These are phyloP conservation scores for Pisolithus marmoratus DNA, from an alignment of 768 basidiomycete genomes.

Conservation along the genomic window DNA sequence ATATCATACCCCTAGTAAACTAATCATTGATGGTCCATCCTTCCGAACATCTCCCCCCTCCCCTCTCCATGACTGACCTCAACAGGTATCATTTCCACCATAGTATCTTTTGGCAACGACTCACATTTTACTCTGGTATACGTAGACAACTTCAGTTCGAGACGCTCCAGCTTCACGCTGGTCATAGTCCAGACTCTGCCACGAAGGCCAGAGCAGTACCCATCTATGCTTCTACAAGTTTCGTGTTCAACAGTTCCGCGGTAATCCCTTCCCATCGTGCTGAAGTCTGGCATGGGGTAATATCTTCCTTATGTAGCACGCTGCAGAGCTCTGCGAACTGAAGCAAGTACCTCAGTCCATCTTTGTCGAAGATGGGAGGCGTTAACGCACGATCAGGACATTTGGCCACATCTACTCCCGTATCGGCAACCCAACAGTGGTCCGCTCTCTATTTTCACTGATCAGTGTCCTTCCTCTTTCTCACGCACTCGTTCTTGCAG, in stretches of 20 bases:
- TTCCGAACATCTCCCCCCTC: too few relatives aligned
- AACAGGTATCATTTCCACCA: slow-evolving; percentile 10
- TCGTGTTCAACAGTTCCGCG: slow-evolving; percentile 50
- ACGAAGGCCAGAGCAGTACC: slow-evolving; percentile 60
- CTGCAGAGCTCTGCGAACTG: slow-evolving; percentile 48
- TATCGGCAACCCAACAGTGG: slow-evolving; percentile 52
- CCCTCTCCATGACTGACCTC: slow-evolving; percentile 15
- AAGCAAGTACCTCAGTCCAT: slow-evolving; percentile 16
- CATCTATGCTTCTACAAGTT: slow-evolving; percentile 54
- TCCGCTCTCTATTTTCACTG: slow-evolving; percentile 25
- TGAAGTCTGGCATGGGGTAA: slow-evolving; percentile 1
- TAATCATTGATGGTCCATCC: too few relatives aligned
- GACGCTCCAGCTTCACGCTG: slow-evolving; percentile 62
- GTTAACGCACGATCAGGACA: slow-evolving; percentile 19
- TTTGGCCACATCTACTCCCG: slow-evolving; percentile 51
- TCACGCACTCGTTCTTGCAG: slow-evolving; percentile 18
- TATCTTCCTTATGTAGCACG: slow-evolving; percentile 36
- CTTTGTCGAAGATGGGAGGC: background rate
- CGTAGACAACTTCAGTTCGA: slow-evolving; percentile 50
- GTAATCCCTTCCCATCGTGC: slow-evolving; percentile 19
- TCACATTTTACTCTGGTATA: too few relatives aligned
- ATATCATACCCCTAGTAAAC: too few relatives aligned
- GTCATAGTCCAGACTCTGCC: slow-evolving; percentile 44
- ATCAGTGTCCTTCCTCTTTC: background rate
- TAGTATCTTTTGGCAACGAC: background rate